These are phyloP conservation scores for Hypsizygus marmoreus DNA, from an alignment of 768 basidiomycete species.

Conservation along the genomic window DNA sequence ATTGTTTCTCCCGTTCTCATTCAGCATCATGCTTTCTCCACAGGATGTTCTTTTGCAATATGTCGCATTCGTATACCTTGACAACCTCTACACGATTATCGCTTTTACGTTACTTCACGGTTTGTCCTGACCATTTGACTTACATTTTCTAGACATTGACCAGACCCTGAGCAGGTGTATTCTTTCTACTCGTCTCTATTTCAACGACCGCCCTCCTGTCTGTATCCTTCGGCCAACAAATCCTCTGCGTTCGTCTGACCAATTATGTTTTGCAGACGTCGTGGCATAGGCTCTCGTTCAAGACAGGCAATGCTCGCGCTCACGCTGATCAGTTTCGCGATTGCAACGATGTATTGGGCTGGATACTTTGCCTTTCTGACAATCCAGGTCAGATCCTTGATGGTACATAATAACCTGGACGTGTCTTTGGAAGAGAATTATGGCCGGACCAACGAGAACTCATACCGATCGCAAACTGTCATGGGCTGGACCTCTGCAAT, in stretches of 20 bases:
- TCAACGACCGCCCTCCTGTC: not conserved
- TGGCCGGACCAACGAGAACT: not conserved
- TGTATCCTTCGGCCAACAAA: no score
- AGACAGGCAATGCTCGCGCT: not conserved
- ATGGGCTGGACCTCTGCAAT: not conserved
- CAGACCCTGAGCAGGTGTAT: not conserved
- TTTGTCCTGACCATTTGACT: no score
- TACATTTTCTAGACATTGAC: no score
- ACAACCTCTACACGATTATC: no score
- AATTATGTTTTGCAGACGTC: no score
- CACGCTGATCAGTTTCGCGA: not conserved
- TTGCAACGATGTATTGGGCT: not conserved
- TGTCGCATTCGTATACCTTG: no score
- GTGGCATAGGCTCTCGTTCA: not conserved
- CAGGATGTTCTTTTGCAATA: no score
- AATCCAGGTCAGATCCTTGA: not conserved
- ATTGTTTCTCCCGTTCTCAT: no score
- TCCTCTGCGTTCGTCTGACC: no score
- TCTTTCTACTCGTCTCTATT: not conserved
- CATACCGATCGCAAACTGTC: not conserved
- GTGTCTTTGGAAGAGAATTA: not conserved
- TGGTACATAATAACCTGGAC: not conserved
- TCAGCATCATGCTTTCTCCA: no score
- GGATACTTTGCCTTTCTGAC: not conserved
- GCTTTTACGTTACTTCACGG: no score